A percentile compares a stretch with the other conserved stretches of the same genome.
Conservation (phyloP, 2,329 filamentous ascomycete genomes). For the Scedosporium boydii region DNA sequence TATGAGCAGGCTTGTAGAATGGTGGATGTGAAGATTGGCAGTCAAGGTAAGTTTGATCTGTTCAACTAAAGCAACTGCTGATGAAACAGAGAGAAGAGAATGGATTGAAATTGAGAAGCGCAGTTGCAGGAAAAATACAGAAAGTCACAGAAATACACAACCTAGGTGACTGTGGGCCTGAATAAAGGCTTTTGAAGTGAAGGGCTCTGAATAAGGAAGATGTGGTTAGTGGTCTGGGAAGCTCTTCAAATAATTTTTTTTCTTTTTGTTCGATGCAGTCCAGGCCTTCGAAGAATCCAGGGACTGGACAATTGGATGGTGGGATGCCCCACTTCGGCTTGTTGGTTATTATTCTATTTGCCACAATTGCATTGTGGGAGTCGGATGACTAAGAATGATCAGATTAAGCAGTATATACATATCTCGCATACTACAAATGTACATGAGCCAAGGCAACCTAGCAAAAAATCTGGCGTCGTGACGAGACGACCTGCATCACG, state of each 20-base stretch:
- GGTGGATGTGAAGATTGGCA: no score
- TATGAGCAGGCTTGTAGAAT: neutral
- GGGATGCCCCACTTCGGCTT: neutral
- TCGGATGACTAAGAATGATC: conserved; percentile 1
- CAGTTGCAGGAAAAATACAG: no score
- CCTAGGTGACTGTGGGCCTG: no score
- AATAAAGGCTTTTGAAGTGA: no score
- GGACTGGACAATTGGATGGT: neutral
- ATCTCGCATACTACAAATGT: no score
- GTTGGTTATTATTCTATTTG: no score
- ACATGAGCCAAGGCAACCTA: neutral
- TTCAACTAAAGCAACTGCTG: no score
- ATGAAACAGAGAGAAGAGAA: no score
- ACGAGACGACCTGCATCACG: neutral
- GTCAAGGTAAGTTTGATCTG: no score
- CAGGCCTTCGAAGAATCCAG: neutral
- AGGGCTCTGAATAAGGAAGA: no score
- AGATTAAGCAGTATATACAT: neutral
- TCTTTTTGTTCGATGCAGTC: neutral
- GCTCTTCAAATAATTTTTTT: neutral
- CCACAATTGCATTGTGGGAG: neutral
- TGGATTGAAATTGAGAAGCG: no score
- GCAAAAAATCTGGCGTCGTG: conserved; percentile 7
- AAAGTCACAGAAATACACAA: no score
- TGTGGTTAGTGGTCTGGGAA: neutral